Percentiles rank a stretch among this genome's conserved stretches.
Evolutionary conservation across 2,329 filamentous ascomycete species (phyloP).

Genomic region (Tolypocladium tundrense): DNA sequence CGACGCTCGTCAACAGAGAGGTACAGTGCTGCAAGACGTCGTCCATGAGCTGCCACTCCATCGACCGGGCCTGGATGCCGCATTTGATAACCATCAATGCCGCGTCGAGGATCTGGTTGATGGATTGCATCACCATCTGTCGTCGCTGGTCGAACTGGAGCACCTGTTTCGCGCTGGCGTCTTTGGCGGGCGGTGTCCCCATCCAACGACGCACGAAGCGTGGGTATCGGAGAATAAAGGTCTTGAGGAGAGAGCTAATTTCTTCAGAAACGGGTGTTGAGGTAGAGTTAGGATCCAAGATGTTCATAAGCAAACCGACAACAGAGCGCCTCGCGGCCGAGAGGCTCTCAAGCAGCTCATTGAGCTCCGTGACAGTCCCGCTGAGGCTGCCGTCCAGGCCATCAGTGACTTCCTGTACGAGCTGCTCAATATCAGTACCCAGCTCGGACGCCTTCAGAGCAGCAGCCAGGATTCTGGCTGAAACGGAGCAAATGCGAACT

Average conservation of each 20-base stretch:
- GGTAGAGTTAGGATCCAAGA: conserved; percentile 9
- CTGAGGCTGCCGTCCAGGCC: conserved; percentile 48
- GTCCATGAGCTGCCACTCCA: conserved; percentile 46
- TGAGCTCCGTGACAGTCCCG: conserved; percentile 48
- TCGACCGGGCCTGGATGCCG: conserved; percentile 34
- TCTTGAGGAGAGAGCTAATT: conserved; percentile 35
- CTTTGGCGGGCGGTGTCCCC: conserved; percentile 42
- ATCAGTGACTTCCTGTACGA: conserved; percentile 39
- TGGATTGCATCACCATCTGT: conserved; percentile 38
- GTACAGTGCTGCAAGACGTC: conserved; percentile 46
- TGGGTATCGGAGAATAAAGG: conserved; percentile 47
- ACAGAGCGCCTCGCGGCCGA: conserved; percentile 44
- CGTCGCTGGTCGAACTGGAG: conserved; percentile 53
- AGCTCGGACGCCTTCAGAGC: conserved; percentile 34
- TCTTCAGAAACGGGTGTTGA: conserved; percentile 4
- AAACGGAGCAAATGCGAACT: conserved; percentile 39
- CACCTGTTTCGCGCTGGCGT: conserved; percentile 44
- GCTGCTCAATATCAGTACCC: conserved; percentile 25
- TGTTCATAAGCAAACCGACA: conserved; percentile 34
- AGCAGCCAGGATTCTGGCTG: conserved; percentile 45
- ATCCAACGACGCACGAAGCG: conserved; percentile 52
- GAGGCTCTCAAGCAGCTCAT: conserved; percentile 49
- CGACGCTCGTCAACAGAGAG: conserved; percentile 41
- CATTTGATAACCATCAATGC: conserved; percentile 46
- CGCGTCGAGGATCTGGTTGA: conserved; percentile 50